Percentiles rank a stretch among this genome's conserved stretches.
These are phyloP conservation scores for Capsella rubella DNA, from an alignment of 441 rosid genomes.

Conservation along the genomic window DNA sequence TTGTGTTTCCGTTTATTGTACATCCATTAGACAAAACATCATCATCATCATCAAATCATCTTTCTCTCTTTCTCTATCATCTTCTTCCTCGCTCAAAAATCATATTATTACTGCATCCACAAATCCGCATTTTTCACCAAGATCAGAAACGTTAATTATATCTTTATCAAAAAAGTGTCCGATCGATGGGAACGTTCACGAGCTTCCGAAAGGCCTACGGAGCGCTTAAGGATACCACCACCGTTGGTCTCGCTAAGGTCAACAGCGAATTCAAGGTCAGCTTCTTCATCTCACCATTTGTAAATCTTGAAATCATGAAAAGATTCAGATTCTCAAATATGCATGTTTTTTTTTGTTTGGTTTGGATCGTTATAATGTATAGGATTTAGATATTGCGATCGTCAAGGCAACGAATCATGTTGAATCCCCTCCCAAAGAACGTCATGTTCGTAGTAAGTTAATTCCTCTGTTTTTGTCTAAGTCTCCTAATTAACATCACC, in stretches of 20 bases:
- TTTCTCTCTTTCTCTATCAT: slow-evolving; percentile 9
- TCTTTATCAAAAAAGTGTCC: not conserved
- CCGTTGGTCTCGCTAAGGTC: slow-evolving; percentile 88
- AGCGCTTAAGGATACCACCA: slow-evolving; percentile 85
- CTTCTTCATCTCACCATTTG: not conserved
- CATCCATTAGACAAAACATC: slow-evolving; percentile 21
- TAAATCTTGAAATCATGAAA: not conserved
- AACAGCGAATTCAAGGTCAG: slow-evolving; percentile 87
- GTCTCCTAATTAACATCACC: not conserved
- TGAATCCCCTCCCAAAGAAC: slow-evolving; percentile 82
- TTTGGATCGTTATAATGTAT: not conserved
- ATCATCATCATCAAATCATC: slow-evolving; percentile 10
- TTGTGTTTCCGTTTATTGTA: slow-evolving; percentile 24
- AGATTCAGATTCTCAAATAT: not conserved
- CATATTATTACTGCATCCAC: slow-evolving; percentile 13
- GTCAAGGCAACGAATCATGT: slow-evolving; percentile 89
- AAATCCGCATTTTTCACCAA: not conserved
- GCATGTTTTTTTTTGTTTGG: not conserved
- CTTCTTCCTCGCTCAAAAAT: not conserved
- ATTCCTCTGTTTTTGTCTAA: not conserved
- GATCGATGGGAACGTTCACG: slow-evolving; percentile 35
- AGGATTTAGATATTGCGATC: slow-evolving; percentile 88
- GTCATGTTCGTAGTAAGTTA: slow-evolving; percentile 67
- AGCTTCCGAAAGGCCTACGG: slow-evolving; percentile 85
- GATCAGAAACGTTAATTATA: not conserved